Evolutionary conservation across 768 basidiomycete species (phyloP).

Genomic region (Panus rudis): DNA sequence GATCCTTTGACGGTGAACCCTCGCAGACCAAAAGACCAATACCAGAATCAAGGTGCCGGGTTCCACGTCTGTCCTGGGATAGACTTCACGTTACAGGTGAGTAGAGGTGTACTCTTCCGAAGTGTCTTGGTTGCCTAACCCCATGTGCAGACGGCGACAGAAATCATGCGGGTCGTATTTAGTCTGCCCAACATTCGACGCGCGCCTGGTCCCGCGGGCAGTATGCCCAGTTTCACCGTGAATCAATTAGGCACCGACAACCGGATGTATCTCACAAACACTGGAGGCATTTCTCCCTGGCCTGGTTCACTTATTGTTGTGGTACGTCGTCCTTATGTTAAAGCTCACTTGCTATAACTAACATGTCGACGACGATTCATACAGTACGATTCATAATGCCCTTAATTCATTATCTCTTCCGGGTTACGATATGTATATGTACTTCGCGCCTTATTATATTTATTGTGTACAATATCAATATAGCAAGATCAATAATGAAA

Average conservation of each 20-base stretch:
- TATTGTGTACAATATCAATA: too few species aligned
- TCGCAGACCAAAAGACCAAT: constrained; percentile 25
- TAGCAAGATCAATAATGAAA: too few species aligned
- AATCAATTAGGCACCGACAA: constrained; percentile 27
- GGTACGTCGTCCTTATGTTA: constrained; percentile 10
- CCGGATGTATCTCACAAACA: constrained; percentile 20
- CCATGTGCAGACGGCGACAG: constrained; percentile 29
- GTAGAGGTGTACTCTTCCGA: too few species aligned
- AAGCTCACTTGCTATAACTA: too few species aligned
- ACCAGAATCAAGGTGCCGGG: constrained; percentile 26
- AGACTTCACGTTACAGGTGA: constrained; percentile 25
- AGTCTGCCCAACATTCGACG: constrained; percentile 36
- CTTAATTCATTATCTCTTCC: too few species aligned
- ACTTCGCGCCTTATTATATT: too few species aligned
- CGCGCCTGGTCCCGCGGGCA: constrained; percentile 37
- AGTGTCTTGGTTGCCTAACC: too few species aligned
- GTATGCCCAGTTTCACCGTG: constrained; percentile 27
- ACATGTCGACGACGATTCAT: too few species aligned
- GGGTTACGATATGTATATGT: too few species aligned
- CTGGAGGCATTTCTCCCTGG: constrained; percentile 14
- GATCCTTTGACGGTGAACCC: constrained; percentile 35
- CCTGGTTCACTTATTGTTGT: constrained; percentile 13
- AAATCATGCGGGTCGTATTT: constrained; percentile 41
- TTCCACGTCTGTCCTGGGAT: constrained; percentile 37
- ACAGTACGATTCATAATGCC: too few species aligned